Percentiles rank a stretch among this genome's conserved stretches.
These are phyloP conservation scores for Trametes cubensis DNA, from an alignment of 768 basidiomycete species.

Conservation along the genomic window DNA sequence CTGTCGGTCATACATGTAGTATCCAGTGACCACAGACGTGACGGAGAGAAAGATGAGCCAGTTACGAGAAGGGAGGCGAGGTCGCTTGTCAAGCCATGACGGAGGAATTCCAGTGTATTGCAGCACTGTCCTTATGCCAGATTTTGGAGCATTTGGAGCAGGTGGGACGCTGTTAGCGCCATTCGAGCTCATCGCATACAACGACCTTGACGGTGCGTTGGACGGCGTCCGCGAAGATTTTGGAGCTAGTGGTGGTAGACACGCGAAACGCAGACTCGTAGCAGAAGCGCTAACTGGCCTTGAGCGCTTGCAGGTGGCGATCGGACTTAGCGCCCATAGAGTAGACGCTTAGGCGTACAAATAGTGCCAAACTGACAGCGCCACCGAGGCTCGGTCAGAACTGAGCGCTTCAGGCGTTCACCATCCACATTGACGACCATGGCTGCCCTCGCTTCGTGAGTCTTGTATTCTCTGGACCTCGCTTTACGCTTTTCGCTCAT, in stretches of 20 bases:
- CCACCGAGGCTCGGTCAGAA: conserved; percentile 14
- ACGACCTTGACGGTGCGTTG: conserved; percentile 13
- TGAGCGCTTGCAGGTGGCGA: background rate
- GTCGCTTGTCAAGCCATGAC: conserved; percentile 83
- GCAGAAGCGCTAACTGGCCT: background rate
- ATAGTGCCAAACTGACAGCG: conserved; percentile 8
- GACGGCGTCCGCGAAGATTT: conserved; percentile 9
- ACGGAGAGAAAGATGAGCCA: conserved; percentile 91
- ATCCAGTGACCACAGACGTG: conserved; percentile 67
- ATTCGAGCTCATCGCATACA: conserved; percentile 29
- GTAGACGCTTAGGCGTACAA: conserved; percentile 4
- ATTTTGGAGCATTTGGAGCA: conserved; percentile 34
- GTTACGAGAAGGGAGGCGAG: conserved; percentile 86
- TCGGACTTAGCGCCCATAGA: conserved; percentile 4
- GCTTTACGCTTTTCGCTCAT: conserved; percentile 16
- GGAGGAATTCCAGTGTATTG: conserved; percentile 66
- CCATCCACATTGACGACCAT: conserved; percentile 35
- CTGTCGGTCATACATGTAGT: conserved; percentile 84
- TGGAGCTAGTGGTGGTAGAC: background rate
- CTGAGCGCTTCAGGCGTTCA: conserved; percentile 4
- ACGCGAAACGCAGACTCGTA: too few species aligned
- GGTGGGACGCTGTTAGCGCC: conserved; percentile 30
- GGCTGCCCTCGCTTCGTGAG: conserved; percentile 80
- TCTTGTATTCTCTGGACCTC: conserved; percentile 23
- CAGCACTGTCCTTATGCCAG: conserved; percentile 64